Base-by-base conservation (phyloP, 1,139 yeast species). In the Magnusiomyces sp. region DNA sequence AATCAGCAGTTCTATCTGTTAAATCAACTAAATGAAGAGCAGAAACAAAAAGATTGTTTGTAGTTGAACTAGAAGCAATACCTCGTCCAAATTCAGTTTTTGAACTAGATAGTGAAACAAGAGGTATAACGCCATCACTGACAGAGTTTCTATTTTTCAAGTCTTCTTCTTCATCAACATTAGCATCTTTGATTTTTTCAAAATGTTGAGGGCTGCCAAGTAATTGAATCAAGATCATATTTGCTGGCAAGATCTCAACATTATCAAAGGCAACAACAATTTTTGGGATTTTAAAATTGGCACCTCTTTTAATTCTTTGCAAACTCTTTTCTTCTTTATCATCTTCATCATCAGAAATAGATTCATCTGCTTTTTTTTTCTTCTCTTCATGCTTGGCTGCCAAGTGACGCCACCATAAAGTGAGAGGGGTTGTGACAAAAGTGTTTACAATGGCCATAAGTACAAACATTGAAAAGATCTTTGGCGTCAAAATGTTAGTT, bases 381-480 rank as follows among this genome's bases (percentile, higher is more conserved):
- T 27, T 41, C 14, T 41, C 44, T 10, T 32, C 20, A 6, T 19
- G 38, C 16, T 14, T 23, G n/a, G n/a, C n/a, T n/a, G n/a, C n/a
- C n/a, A n/a, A n/a, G n/a, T n/a, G n/a, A 19, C 40, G 9, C 32
- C 37, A 36, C 62, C 71, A 63, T 44, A 77, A 64, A 0, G 92
- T 77, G 59, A 84, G 65, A 1, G 94, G 94, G 1, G 94, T 83
- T 1, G 94, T 85, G 20, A 79, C 65, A 58, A 84, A 82, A 0
- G 94, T 85, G 1, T 88, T 77, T 1, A 83, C 74, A 52, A 85
- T 71, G 0, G 94, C 88, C 94, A 84, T 84, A 43, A 85, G 78
- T 53, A 85, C 79, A 60, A 85, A 83, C 89, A 85, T 85, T 14
- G 90, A 80, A 64, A 79, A 85, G 1, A 81, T 80, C 55, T 76